These are phyloP conservation scores for Fusarium robinianum DNA, from an alignment of 2,329 filamentous ascomycete genomes.

Conservation along the genomic window DNA sequence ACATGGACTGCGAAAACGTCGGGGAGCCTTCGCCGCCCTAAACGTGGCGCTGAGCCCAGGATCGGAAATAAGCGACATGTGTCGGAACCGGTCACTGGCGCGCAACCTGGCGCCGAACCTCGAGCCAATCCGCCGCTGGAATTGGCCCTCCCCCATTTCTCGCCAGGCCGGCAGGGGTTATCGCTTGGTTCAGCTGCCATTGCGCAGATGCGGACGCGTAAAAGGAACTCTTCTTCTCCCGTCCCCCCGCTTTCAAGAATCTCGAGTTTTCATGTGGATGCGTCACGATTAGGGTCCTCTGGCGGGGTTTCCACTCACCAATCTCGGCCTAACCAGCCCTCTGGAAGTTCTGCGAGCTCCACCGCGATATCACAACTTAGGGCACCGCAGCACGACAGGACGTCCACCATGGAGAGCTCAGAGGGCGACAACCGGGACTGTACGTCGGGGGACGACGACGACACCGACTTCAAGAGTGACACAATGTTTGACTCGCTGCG, in stretches of 20 bases:
- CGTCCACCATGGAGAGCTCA: constrained; percentile 69
- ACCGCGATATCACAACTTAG: constrained; percentile 47
- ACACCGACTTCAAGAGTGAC: constrained; percentile 78
- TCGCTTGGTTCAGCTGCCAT: constrained; percentile 35
- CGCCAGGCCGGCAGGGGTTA: constrained; percentile 30
- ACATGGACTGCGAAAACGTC: constrained; percentile 60
- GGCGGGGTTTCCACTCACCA: constrained; percentile 44
- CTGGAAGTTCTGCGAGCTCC: constrained; percentile 49
- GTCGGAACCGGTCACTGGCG: constrained; percentile 54
- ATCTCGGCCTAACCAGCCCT: constrained; percentile 48
- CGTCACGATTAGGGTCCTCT: constrained; percentile 52
- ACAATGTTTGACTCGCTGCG: constrained; percentile 77
- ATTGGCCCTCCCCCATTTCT: constrained; percentile 32
- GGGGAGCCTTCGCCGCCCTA: constrained; percentile 61
- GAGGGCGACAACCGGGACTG: constrained; percentile 69
- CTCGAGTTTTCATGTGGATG: constrained; percentile 60
- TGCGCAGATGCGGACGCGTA: constrained; percentile 38
- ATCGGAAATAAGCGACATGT: constrained; percentile 55
- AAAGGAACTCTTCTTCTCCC: constrained; percentile 59
- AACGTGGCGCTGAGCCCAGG: constrained; percentile 52
- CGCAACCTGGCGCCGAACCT: constrained; percentile 37
- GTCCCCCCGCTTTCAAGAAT: constrained; percentile 58
- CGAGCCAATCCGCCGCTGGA: constrained; percentile 34
- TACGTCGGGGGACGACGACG: constrained; percentile 73
- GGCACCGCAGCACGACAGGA: constrained; percentile 40